Conservation (phyloP, 176 grass and related monocot species). For the barley (Hordeum vulgare) region MorexV3_pseudomolecules_assembly NC_058519.1:292228205-292228704, state of each 20-base stretch:
- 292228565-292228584: neutral
- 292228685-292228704: constrained; percentile 14
- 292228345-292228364: neutral
- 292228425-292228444: constrained; percentile 9
- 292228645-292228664: neutral
- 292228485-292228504: too few relatives aligned
- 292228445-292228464: neutral
- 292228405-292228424: neutral
- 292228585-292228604: neutral
- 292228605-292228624: neutral
- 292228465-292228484: too few relatives aligned
- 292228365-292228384: constrained; percentile 1
- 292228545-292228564: too few relatives aligned
- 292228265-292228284: neutral
- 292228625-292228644: neutral
- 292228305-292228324: neutral
- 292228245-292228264: neutral
- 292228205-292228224: neutral
- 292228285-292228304: neutral
- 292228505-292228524: too few relatives aligned
- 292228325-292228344: neutral
- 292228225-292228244: neutral
- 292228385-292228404: neutral
- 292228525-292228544: too few relatives aligned
- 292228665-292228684: constrained; percentile 8